Evolutionary conservation across 2,329 filamentous ascomycete species (phyloP).

Genomic region (Didymosphaeria variabile): DNA sequence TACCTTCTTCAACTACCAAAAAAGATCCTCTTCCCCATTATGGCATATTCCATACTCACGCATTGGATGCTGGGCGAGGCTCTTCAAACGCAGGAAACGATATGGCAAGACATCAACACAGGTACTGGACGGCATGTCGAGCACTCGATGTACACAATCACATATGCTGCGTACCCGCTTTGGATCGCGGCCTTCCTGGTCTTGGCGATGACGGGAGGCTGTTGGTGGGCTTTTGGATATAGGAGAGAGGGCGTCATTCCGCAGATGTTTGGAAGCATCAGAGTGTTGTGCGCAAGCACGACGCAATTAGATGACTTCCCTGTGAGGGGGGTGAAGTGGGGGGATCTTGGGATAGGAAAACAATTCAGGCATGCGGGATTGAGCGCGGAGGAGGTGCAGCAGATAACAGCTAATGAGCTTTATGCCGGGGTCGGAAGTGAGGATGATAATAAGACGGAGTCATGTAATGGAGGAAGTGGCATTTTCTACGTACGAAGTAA

Average conservation of each 20-base stretch:
- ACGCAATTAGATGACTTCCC: slow-evolving; percentile 41
- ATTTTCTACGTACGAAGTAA: not conserved
- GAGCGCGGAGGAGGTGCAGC: slow-evolving; percentile 32
- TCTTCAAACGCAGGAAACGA: slow-evolving; percentile 37
- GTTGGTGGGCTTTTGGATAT: slow-evolving; percentile 45
- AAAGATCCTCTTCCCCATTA: slow-evolving; percentile 41
- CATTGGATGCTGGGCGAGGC: slow-evolving; percentile 47
- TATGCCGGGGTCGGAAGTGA: slow-evolving; percentile 29
- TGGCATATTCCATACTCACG: slow-evolving; percentile 38
- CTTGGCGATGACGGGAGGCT: slow-evolving; percentile 40
- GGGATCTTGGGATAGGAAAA: slow-evolving; percentile 33
- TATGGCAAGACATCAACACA: slow-evolving; percentile 29
- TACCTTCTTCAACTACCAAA: slow-evolving; percentile 45
- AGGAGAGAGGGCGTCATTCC: slow-evolving; percentile 44
- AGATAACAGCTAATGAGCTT: slow-evolving; percentile 39
- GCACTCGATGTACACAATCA: slow-evolving; percentile 39
- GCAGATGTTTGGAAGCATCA: slow-evolving; percentile 46
- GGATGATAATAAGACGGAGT: not conserved
- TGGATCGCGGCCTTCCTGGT: slow-evolving; percentile 39
- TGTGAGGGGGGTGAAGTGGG: slow-evolving; percentile 34
- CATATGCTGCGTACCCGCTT: slow-evolving; percentile 36
- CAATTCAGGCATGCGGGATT: slow-evolving; percentile 40
- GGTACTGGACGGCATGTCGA: slow-evolving; percentile 21
- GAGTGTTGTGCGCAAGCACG: slow-evolving; percentile 38
- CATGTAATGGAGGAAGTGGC: not conserved